Percentiles rank a stretch among this genome's conserved stretches.
phyloP scores from a whole-genome alignment of 2,329 filamentous ascomycete species.

The Ophiostoma pallidulum region DNA sequence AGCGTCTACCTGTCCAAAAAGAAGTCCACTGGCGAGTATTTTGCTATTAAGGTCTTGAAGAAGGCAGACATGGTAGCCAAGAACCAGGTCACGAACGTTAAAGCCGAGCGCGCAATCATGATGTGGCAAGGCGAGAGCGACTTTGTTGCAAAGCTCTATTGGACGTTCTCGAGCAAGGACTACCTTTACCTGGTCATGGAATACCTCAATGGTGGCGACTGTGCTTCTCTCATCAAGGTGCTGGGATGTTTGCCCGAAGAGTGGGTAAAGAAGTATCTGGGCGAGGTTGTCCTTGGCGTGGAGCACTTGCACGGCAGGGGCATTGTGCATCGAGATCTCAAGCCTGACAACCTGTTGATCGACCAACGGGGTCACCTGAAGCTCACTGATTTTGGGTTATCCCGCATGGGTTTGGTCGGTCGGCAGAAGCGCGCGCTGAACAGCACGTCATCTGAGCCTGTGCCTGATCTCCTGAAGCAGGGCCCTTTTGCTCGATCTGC shows the following conservation, averaged over 20 bases:
- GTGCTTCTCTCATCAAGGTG: conserved; percentile 90
- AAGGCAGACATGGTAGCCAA: conserved; percentile 99
- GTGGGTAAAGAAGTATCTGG: conserved; percentile 96
- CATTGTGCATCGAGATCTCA: conserved; percentile 93
- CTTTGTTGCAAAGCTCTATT: conserved; percentile 97
- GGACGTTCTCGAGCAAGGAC: conserved; percentile 99
- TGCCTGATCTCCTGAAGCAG: conserved; percentile 83
- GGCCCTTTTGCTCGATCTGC: conserved; percentile 80
- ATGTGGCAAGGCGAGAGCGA: conserved; percentile 99
- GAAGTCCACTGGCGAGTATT: conserved; percentile 96
- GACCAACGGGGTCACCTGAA: conserved; percentile 96
- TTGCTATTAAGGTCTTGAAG: conserved; percentile 95
- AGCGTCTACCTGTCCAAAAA: conserved; percentile 98
- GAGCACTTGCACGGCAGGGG: conserved; percentile 90
- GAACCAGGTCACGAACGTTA: conserved; percentile 98
- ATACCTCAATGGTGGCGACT: conserved; percentile 95
- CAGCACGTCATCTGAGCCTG: conserved; percentile 66
- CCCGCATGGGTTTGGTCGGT: conserved; percentile 91
- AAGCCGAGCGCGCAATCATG: conserved; percentile 98
- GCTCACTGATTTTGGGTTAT: conserved; percentile 93
- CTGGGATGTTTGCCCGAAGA: conserved; percentile 88
- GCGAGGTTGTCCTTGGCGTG: conserved; percentile 91
- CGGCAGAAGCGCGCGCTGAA: conserved; percentile 90
- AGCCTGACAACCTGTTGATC: conserved; percentile 94
- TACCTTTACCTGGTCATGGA: conserved; percentile 99